phyloP scores from a whole-genome alignment of 163 green algal genomes.

The Trebouxiophyceae sp. region DNA sequence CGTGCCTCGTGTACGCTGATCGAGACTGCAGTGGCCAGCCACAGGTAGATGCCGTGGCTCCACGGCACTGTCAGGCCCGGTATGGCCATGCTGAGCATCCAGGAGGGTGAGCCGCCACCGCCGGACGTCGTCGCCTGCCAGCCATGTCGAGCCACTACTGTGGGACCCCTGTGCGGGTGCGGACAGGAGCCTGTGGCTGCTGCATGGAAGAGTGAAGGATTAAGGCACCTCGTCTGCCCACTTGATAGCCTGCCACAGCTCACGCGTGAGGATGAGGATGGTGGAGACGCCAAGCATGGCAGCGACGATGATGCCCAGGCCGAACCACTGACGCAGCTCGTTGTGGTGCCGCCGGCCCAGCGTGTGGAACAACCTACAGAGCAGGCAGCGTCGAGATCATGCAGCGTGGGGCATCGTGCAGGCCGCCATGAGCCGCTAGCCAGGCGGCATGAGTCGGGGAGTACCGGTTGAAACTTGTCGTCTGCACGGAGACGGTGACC shows the following conservation, averaged over 20 bases:
- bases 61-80: slow-evolving; percentile 20
- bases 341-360: slow-evolving; percentile 11
- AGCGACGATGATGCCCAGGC: slow-evolving; percentile 10
- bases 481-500: neutral
- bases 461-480: too few relatives aligned
- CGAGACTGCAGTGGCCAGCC: slow-evolving; percentile 22
- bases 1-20: too few relatives aligned
- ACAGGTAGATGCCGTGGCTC: slow-evolving; percentile 20
- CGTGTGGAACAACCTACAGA: slow-evolving; percentile 13
- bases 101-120: neutral
- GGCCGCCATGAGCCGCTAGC: too few relatives aligned
- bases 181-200: too few relatives aligned
- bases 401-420: too few relatives aligned
- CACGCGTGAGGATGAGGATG: slow-evolving; percentile 10
- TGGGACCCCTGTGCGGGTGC: too few relatives aligned
- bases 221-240: slow-evolving; percentile 20
- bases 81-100: slow-evolving; percentile 13
- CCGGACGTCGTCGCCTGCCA: neutral
- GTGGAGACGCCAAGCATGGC: slow-evolving; percentile 17
- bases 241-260: slow-evolving; percentile 6
- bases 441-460: too few relatives aligned
- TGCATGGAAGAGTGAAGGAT: too few relatives aligned
- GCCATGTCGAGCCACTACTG: too few relatives aligned
- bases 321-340: slow-evolving; percentile 17
- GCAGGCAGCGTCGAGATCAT: too few relatives aligned